phyloP scores from a whole-genome alignment of 2,329 filamentous ascomycete species.

The Trichophyton rubrum region DNA sequence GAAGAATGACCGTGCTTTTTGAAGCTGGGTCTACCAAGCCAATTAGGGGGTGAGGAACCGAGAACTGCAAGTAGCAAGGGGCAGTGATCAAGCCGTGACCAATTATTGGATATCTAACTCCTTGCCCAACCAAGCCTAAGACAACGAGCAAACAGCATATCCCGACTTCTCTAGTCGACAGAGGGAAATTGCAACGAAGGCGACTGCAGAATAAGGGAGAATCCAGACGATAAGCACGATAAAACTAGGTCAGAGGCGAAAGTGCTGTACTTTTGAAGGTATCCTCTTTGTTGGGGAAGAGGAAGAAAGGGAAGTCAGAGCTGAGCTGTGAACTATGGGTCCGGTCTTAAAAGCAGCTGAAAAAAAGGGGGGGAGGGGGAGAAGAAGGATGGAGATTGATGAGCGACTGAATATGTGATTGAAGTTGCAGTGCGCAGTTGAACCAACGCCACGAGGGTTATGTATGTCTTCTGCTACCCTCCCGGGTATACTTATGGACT shows the following conservation, averaged over 20 bases:
- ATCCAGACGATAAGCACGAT: neutral
- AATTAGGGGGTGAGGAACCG: neutral
- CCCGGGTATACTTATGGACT: neutral
- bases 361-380: neutral
- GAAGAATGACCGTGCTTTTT: neutral
- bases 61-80: neutral
- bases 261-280: neutral
- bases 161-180: neutral
- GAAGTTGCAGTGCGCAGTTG: slow-evolving; percentile 1
- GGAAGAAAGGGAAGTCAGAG: neutral
- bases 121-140: neutral
- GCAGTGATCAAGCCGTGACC: neutral
- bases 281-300: neutral
- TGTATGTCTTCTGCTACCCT: neutral
- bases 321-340: neutral
- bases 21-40: neutral
- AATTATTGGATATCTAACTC: neutral
- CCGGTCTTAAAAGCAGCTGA: neutral
- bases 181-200: neutral
- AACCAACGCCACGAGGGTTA: neutral
- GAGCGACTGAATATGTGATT: neutral
- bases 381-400: neutral
- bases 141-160: neutral
- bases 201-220: neutral
- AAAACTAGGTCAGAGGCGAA: neutral